These are phyloP conservation scores for Pythium sp. DNA, from an alignment of 352 stramenopile genomes.

Conservation along the genomic window DNA sequence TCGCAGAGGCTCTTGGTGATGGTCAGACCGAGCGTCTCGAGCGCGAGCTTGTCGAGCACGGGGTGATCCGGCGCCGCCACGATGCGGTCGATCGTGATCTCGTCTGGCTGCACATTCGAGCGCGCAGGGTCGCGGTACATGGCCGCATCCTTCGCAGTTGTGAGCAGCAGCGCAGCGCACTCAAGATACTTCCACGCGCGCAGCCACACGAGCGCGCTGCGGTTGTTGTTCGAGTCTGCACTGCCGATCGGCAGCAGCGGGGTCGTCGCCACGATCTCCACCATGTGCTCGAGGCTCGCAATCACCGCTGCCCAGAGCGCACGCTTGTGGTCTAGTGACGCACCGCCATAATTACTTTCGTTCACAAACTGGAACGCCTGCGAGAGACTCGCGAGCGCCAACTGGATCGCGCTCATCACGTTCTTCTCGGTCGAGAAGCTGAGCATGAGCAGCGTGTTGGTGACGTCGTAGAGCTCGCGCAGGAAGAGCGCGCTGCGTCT, in stretches of 20 bases:
- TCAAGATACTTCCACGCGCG: constrained; percentile 62
- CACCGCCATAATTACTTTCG: constrained; percentile 11
- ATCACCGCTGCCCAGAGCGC: constrained; percentile 37
- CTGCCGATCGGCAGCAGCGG: constrained; percentile 22
- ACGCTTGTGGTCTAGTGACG: constrained; percentile 11
- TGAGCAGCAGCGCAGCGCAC: constrained; percentile 50
- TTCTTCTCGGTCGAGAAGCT: constrained; percentile 78
- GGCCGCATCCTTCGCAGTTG: constrained; percentile 44
- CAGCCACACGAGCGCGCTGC: constrained; percentile 52
- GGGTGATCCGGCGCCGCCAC: constrained; percentile 19
- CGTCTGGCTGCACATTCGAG: constrained; percentile 74
- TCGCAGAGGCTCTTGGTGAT: constrained; percentile 43
- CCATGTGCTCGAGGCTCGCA: constrained; percentile 40
- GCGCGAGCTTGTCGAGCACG: constrained; percentile 30
- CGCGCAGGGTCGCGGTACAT: constrained; percentile 71
- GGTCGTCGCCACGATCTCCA: constrained; percentile 35
- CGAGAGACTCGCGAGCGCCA: constrained; percentile 34
- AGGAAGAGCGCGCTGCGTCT: constrained; percentile 23
- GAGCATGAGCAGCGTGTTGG: constrained; percentile 59
- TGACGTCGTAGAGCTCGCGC: constrained; percentile 47
- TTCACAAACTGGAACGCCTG: constrained; percentile 43
- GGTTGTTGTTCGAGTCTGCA: constrained; percentile 34
- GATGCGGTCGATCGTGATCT: constrained; percentile 54
- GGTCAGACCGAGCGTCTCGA: constrained; percentile 40
- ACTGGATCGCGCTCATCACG: constrained; percentile 48